Evolutionary conservation across 2,329 filamentous ascomycete genomes (phyloP).

Genomic region (Aspergillus neoniger): DNA sequence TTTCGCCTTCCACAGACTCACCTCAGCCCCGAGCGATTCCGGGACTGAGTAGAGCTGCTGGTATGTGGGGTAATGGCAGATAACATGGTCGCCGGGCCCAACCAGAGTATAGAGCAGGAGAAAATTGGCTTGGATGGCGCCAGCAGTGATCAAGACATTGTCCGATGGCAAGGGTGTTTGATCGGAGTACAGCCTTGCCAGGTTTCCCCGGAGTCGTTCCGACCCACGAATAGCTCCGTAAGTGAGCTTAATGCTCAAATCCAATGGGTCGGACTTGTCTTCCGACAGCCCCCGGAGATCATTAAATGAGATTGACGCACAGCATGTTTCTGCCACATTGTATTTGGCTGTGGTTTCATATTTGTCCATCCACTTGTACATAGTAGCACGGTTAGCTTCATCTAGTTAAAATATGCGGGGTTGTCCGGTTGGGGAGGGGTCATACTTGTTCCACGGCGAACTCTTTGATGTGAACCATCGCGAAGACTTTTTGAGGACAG

Average conservation of each 20-base stretch:
- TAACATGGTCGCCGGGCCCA: slow-evolving; percentile 74
- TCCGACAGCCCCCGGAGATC: slow-evolving; percentile 63
- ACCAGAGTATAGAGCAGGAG: slow-evolving; percentile 73
- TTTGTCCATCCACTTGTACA: slow-evolving; percentile 57
- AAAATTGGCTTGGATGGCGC: slow-evolving; percentile 83
- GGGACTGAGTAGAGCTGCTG: slow-evolving; percentile 81
- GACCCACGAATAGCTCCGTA: slow-evolving; percentile 33
- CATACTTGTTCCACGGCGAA: slow-evolving; percentile 67
- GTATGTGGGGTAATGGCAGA: slow-evolving; percentile 85
- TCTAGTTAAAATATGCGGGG: slow-evolving; percentile 4
- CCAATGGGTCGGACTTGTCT: slow-evolving; percentile 28
- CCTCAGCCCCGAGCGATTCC: slow-evolving; percentile 71
- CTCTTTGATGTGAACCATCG: slow-evolving; percentile 45
- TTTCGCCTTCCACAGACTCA: slow-evolving; percentile 73
- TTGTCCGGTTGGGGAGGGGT: neutral
- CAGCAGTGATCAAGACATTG: slow-evolving; percentile 73
- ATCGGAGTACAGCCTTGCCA: slow-evolving; percentile 39
- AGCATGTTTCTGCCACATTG: slow-evolving; percentile 81
- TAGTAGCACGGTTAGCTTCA: neutral
- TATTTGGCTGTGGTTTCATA: slow-evolving; percentile 55
- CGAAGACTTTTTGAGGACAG: slow-evolving; percentile 2
- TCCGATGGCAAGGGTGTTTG: slow-evolving; percentile 47
- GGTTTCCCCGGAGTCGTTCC: slow-evolving; percentile 27
- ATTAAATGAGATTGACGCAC: slow-evolving; percentile 70
- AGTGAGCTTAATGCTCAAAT: slow-evolving; percentile 28